A percentile compares a stretch with the other conserved stretches of the same genome.
phyloP scores from a whole-genome alignment of 768 basidiomycete species.

The Suillus alpinus region DNA sequence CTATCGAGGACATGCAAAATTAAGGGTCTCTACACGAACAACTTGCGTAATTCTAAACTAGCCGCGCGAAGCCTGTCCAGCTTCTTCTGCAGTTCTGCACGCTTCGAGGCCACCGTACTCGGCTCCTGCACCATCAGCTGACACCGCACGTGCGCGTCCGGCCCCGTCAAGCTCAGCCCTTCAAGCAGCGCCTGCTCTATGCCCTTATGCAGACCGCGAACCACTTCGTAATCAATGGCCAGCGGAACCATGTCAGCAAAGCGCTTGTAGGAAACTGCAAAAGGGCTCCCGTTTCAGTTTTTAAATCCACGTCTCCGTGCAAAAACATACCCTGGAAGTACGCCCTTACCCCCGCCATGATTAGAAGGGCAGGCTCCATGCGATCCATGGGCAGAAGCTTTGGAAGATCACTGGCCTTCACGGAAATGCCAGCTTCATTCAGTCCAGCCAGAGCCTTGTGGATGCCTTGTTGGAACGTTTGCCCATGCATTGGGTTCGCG shows the following conservation, averaged over 20 bases:
- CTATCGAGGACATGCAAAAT: not conserved
- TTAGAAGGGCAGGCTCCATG: constrained; percentile 53
- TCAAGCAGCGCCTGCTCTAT: constrained; percentile 44
- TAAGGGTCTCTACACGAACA: constrained; percentile 8
- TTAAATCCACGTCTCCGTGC: not conserved
- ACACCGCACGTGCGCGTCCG: constrained; percentile 46
- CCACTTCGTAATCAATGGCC: constrained; percentile 38
- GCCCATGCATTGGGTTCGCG: not conserved
- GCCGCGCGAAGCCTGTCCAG: constrained; percentile 48
- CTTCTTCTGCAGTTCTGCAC: constrained; percentile 51
- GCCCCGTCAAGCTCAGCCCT: constrained; percentile 51
- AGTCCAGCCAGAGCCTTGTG: constrained; percentile 24
- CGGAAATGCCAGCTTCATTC: constrained; percentile 24
- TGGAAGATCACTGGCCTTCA: constrained; percentile 41
- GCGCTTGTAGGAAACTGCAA: constrained; percentile 46
- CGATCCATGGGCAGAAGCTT: constrained; percentile 50
- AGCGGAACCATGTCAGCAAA: constrained; percentile 42
- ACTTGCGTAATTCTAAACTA: constrained; percentile 33
- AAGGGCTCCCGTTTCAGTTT: not conserved
- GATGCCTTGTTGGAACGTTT: constrained; percentile 19
- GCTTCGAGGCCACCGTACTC: constrained; percentile 37
- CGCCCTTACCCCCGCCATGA: constrained; percentile 71
- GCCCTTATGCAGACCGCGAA: constrained; percentile 45
- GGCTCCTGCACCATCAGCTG: constrained; percentile 51
- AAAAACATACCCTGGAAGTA: constrained; percentile 67